Evolutionary conservation across 2,329 filamentous ascomycete species (phyloP), one percentile per base, ranked within the genome.

Genomic region (Penicillium sp.): DNA sequence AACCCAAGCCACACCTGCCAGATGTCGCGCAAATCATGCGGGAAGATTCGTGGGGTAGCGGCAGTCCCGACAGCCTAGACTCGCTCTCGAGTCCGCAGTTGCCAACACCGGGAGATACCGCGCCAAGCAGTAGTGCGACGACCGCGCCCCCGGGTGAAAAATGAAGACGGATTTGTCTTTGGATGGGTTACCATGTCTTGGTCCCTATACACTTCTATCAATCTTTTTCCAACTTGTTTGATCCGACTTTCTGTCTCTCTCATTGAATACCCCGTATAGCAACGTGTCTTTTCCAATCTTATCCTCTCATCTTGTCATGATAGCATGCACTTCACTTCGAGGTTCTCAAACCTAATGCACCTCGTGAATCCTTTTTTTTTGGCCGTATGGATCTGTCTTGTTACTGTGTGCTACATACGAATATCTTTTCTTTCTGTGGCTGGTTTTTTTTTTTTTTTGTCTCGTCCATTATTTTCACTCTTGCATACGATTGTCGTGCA

Each of bases 261-360:
- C 51, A 60, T 61, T 62, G 69, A 68, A 71, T 72, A 72, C 69
- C 69, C 69, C 64, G 55, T 61, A 60, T 66, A 67, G 65, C 64
- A 66, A 61, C 47, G 38, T 56, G 38, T 58, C 40, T 56, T 58
- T 50, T 42, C 34, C 24, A 18, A 18, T 51, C 34, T 18, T 13
- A 13, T 20, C 18, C 16, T 52, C 50, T 29, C 32, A 22, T 43
- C 16, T 51, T 40, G 50, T 45, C 14, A 47, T 39, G 38, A 37
- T 37, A 29, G 11, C 43, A 22, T 20, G 55, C 34, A 20, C 24
- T n/a, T 40, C 5, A 22, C 13, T 44, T 34, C 26, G n/a, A 37
- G 14, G 26, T 20, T 9, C 11, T 45, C 10, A 6, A 5, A 11
- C 18, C 8, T 5, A 24, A 18, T 34, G 14, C 31, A 34, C 8